phyloP scores from a whole-genome alignment of 495 filamentous ascomycete genomes.

The Parachaetomium inaequale region DNA sequence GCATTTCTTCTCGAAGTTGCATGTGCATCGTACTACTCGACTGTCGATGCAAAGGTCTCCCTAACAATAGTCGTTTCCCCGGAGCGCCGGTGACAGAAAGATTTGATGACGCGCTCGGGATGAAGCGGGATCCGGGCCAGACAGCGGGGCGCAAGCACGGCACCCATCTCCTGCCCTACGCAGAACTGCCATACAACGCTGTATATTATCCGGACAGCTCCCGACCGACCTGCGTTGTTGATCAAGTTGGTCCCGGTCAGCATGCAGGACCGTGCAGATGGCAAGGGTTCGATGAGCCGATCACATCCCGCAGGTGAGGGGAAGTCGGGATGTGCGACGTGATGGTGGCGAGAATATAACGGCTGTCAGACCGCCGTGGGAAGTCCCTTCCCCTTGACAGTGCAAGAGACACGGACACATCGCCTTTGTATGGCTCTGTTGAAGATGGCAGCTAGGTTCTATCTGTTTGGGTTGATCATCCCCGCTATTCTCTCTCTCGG shows the following conservation, averaged over 20 bases:
- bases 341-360: not conserved
- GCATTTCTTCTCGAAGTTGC: too few relatives aligned
- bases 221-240: too few relatives aligned
- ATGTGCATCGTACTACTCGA: too few relatives aligned
- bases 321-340: not conserved
- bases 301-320: not conserved
- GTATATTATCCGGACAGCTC: too few relatives aligned
- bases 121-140: too few relatives aligned
- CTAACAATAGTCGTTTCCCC: too few relatives aligned
- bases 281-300: not conserved
- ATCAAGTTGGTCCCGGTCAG: not conserved
- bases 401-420: not conserved
- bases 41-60: too few relatives aligned
- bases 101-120: too few relatives aligned
- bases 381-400: not conserved
- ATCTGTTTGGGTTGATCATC: not conserved
- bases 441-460: not conserved
- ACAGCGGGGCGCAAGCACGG: too few relatives aligned
- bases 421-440: not conserved
- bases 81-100: too few relatives aligned
- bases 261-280: not conserved
- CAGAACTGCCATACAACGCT: too few relatives aligned
- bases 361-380: not conserved
- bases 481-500: not conserved
- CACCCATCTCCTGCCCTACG: too few relatives aligned